Evolutionary conservation across 148 eudicot species (phyloP).

Genomic region (Hydrangea macrophylla): DNA sequence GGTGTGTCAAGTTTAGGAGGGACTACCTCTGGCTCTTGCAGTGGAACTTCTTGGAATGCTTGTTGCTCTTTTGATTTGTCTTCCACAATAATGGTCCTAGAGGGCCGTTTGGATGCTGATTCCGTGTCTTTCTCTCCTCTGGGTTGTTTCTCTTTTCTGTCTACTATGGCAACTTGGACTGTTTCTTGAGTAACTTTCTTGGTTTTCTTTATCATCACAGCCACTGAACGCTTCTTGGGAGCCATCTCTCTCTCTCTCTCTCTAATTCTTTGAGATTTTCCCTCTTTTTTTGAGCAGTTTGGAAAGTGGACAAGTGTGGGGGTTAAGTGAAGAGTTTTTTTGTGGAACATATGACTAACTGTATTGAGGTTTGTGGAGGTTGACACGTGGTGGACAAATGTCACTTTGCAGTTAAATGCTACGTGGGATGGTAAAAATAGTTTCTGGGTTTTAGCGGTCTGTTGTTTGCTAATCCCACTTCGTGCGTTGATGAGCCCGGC

Average conservation of each 20-base stretch:
- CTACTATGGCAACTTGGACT: conserved; percentile 33
- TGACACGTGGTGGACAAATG: conserved; percentile 41
- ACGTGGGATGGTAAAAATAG: conserved; percentile 40
- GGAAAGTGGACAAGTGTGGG: not conserved
- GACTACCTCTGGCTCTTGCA: not conserved
- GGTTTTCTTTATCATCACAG: conserved; percentile 43
- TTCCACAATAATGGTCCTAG: conserved; percentile 13
- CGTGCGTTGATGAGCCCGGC: too few species aligned
- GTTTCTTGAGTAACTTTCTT: conserved; percentile 50
- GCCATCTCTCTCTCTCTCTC: conserved; percentile 36
- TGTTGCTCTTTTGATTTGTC: conserved; percentile 11
- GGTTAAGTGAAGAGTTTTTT: not conserved
- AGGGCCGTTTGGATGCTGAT: conserved; percentile 25
- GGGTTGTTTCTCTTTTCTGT: not conserved
- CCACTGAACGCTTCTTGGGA: conserved; percentile 38
- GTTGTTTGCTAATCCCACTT: not conserved
- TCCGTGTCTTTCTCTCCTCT: conserved; percentile 13
- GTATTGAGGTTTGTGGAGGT: conserved; percentile 1
- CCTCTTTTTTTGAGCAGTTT: not conserved
- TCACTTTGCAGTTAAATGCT: conserved; percentile 5
- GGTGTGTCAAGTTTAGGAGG: not conserved
- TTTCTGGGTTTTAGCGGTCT: not conserved
- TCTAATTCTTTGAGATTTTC: not conserved
- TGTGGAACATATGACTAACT: not conserved
- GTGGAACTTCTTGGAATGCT: not conserved